Evolutionary conservation across 2,329 filamentous ascomycete species (phyloP), one percentile per base, ranked within the genome.

Genomic region (Colletotrichum incanum): DNA sequence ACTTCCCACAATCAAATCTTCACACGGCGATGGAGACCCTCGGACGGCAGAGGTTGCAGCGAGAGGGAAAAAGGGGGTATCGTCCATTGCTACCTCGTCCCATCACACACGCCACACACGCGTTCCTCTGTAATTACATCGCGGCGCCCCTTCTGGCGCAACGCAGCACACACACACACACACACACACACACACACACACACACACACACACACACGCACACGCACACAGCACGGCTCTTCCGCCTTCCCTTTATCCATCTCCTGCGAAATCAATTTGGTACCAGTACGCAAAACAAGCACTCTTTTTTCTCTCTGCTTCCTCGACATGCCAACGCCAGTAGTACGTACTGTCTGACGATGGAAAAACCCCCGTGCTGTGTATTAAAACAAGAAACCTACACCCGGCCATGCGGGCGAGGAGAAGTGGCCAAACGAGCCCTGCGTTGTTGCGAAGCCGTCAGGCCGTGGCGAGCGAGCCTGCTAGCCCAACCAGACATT

Each of bases 81-180:
- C 73, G 73, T 74, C 73, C 70, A 74, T 74, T 74, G 73, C 66
- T 73, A 70, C 56, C 70, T 74, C 65, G 65, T 60, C 59, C 45
- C 64, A 39, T 58, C 60, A 73, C 64, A 52, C 70, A 62, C 23
- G 47, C 31, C 52, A 6, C 52, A 20, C 52, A 37, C 66, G 47
- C 31, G 14, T 66, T 52, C 65, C 60, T 69, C 64, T 47, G 47
- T 69, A 73, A 70, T 73, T 71, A 74, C 65, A 74, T 20, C 6
- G 34, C n/a, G 20, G 34, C 54, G 34, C 37, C 54, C n/a, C 14
- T 28, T n/a, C 8, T n/a, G 8, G 26, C 31, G 52, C 65, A 49
- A 54, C 59, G 45, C 69, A 41, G 45, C 65, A 47, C 43, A 52
- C 45, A 14, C 8, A 23, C 34, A 12, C 50, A 23, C 34, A 20